These are phyloP conservation scores for Pyrus hybrid DNA, from an alignment of 331 rosid species.

Conservation along the genomic window DNA sequence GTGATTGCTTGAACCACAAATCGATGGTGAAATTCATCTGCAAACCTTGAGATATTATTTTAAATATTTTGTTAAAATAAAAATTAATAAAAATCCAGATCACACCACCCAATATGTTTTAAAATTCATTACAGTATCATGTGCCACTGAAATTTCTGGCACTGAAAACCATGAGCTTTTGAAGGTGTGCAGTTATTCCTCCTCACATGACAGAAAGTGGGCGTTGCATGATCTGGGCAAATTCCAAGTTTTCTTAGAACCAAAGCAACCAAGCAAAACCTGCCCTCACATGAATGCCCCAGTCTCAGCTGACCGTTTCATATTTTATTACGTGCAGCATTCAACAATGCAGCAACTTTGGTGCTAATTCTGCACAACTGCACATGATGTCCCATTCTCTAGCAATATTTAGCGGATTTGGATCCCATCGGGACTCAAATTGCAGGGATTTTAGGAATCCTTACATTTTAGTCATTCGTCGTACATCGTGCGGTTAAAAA, in stretches of 20 bases:
- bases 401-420: neutral
- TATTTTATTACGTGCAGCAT: neutral
- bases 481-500: too few species aligned
- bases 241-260: slow-evolving; percentile 17
- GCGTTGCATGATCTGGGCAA: neutral
- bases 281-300: slow-evolving; percentile 33
- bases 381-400: neutral
- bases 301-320: neutral
- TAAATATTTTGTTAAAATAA: neutral
- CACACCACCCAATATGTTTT: slow-evolving; percentile 25
- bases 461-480: too few species aligned
- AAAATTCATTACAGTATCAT: slow-evolving; percentile 18
- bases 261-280: slow-evolving; percentile 10
- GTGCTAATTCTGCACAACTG: neutral
- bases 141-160: slow-evolving; percentile 44
- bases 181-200: slow-evolving; percentile 40
- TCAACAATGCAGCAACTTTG: neutral
- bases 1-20: neutral
- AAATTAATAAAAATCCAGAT: slow-evolving; percentile 2
- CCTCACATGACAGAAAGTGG: slow-evolving; percentile 35
- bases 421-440: too few species aligned
- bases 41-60: neutral
- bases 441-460: rapidly evolving
- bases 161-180: slow-evolving; percentile 27
- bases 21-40: neutral